Evolutionary conservation across 2,329 filamentous ascomycete genomes (phyloP), one percentile per base, ranked within the genome.

Genomic region (Fusarium luffae): DNA sequence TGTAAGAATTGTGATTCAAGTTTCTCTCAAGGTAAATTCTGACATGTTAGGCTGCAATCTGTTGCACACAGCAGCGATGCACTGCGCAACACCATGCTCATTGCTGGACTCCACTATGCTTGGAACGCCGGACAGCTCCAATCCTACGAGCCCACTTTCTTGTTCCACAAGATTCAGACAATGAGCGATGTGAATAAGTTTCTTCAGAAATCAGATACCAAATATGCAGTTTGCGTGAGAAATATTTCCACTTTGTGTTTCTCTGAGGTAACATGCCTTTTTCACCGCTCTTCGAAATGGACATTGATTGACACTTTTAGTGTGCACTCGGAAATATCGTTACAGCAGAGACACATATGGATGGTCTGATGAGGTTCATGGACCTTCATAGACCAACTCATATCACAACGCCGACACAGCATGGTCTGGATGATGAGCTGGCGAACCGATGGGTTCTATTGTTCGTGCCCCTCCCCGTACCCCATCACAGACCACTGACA

Each of bases 121-220:
- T 74, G 69, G 69, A 71, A 65, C 3, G 54, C 46, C 3, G 72
- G 72, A 12, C 50, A 60, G 4, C 8, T 74, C 8, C 21, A 32
- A 13, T 51, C 27, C 4, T 72, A 65, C 27, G 72, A 74, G 16
- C 50, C 65, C 3, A 74, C 72, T 0, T 58, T 71, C 14, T 28
- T 74, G 3, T 68, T 71, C 9, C 72, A 74, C 51, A 74, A 74
- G 49, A 51, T 66, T 8, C 68, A 74, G n/a, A 49, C 63, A 2
- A 68, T 74, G 52, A 60, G 54, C 3, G 23, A 63, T 4, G 47
- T 74, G 6, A 74, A 74, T 9, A 37, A 12, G 0, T 68, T 59
- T 27, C 46, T 74, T 0, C 18, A 34, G 2, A n/a, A 57, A 3
- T 34, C 60, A 0, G 23, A 47, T 3, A 49, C 30, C 0, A 59